Conservation (phyloP, 129 eudicot species). For the Ambrosia trifida region DNA sequence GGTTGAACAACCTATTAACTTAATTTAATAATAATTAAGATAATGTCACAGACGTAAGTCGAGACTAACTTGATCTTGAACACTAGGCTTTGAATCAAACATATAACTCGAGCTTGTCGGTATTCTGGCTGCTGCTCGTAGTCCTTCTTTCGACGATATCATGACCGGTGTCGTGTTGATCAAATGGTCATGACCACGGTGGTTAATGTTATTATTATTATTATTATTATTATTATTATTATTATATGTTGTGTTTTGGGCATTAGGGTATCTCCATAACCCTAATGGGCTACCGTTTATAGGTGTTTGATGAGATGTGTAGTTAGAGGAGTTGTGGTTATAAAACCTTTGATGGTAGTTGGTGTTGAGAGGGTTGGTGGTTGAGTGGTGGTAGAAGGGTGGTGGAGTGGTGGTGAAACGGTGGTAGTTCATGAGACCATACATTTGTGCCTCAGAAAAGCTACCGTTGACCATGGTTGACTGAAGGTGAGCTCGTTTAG, state of each 20-base stretch:
- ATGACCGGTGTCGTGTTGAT: slow-evolving; percentile 20
- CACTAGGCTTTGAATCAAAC: slow-evolving; percentile 49
- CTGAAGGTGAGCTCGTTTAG: slow-evolving; percentile 88
- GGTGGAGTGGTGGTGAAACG: slow-evolving; percentile 37
- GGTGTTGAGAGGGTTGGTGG: slow-evolving; percentile 28
- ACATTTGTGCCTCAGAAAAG: slow-evolving; percentile 50
- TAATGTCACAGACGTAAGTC: slow-evolving; percentile 77
- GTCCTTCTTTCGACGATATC: slow-evolving; percentile 16
- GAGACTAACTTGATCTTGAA: slow-evolving; percentile 89
- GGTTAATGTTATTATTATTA: not conserved
- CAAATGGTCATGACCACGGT: slow-evolving; percentile 40
- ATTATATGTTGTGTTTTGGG: slow-evolving; percentile 32
- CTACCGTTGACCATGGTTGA: slow-evolving; percentile 57
- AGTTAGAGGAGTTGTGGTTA: slow-evolving; percentile 24
- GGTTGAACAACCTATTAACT: slow-evolving; percentile 13
- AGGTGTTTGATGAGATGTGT: slow-evolving; percentile 42
- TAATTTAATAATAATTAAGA: not conserved
- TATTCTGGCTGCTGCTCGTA: slow-evolving; percentile 20
- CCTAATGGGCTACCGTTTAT: slow-evolving; percentile 77
- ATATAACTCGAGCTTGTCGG: slow-evolving; percentile 37
- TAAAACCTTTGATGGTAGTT: slow-evolving; percentile 32
- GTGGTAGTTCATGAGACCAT: slow-evolving; percentile 63
- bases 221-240: too few species aligned
- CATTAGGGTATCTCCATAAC: slow-evolving; percentile 62
- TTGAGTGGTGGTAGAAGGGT: slow-evolving; percentile 44